These are phyloP conservation scores for Gracilaria caudata DNA, from an alignment of 23 red algal species.

Conservation along the genomic window DNA sequence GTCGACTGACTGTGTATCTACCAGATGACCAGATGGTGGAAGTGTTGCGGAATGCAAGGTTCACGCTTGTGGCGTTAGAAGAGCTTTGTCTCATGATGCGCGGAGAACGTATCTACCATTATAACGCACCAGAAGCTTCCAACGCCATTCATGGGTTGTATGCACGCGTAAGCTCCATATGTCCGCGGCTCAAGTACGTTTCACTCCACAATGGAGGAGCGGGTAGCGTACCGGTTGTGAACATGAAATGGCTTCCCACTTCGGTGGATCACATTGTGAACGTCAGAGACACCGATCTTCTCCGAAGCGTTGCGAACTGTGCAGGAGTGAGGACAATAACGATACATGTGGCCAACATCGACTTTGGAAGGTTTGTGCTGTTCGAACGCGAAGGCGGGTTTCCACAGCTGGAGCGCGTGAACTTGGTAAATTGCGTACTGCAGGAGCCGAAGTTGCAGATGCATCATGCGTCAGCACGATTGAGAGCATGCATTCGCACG, in stretches of 20 bases:
- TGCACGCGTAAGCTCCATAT: background rate
- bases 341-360: background rate
- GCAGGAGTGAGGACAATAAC: background rate
- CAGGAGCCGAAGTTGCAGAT: background rate
- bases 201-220: background rate
- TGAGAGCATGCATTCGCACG: constrained; percentile 3
- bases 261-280: constrained; percentile 14
- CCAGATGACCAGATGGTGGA: constrained; percentile 16
- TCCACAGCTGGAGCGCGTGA: constrained; percentile 7
- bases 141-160: background rate
- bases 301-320: background rate
- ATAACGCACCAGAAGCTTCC: background rate
- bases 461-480: background rate
- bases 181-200: background rate
- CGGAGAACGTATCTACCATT: background rate
- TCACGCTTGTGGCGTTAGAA: background rate
- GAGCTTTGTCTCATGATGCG: background rate
- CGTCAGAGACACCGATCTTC: background rate
- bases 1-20: background rate
- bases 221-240: background rate
- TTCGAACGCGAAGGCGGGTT: background rate
- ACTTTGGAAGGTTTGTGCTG: constrained; percentile 9
- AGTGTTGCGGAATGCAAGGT: background rate
- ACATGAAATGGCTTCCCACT: background rate
- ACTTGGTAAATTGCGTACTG: constrained; percentile 9